These are phyloP conservation scores for Phytophthora citrophthora DNA, from an alignment of 352 stramenopile species.

Conservation along the genomic window DNA sequence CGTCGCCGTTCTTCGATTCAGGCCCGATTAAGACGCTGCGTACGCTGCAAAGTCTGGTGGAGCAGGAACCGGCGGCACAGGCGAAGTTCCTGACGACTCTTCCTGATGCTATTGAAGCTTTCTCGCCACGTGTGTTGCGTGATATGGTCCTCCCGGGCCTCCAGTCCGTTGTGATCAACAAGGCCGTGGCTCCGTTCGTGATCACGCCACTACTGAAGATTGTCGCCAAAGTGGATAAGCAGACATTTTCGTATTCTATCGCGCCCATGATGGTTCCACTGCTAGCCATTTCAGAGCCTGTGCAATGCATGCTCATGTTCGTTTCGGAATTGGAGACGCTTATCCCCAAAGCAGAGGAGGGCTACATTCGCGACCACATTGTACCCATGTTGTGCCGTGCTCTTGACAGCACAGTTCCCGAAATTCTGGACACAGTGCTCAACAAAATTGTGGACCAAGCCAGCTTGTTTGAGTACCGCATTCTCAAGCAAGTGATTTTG, in stretches of 20 bases:
- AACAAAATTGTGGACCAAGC: conserved; percentile 91
- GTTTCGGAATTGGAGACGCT: conserved; percentile 85
- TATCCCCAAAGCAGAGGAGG: conserved; percentile 85
- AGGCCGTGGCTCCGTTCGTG: conserved; percentile 85
- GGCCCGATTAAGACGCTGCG: conserved; percentile 87
- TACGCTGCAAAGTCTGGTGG: conserved; percentile 79
- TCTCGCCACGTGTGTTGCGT: conserved; percentile 77
- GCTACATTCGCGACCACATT: conserved; percentile 90
- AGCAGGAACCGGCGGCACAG: conserved; percentile 82
- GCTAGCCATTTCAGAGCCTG: conserved; percentile 82
- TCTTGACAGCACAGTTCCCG: conserved; percentile 81
- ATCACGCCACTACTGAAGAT: conserved; percentile 91
- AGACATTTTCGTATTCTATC: conserved; percentile 79
- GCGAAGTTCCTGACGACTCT: conserved; percentile 83
- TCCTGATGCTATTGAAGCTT: conserved; percentile 74
- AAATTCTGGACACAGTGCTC: conserved; percentile 88
- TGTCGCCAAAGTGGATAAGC: conserved; percentile 87
- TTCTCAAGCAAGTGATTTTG: conserved; percentile 88
- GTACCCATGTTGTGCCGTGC: conserved; percentile 88
- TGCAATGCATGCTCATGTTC: conserved; percentile 92
- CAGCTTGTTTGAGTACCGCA: conserved; percentile 89
- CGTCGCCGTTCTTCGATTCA: conserved; percentile 88
- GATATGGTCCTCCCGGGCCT: conserved; percentile 88
- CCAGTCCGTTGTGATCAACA: conserved; percentile 86
- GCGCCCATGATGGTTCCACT: conserved; percentile 84